phyloP scores from a whole-genome alignment of 768 basidiomycete species.

The Boletus huronensis region DNA sequence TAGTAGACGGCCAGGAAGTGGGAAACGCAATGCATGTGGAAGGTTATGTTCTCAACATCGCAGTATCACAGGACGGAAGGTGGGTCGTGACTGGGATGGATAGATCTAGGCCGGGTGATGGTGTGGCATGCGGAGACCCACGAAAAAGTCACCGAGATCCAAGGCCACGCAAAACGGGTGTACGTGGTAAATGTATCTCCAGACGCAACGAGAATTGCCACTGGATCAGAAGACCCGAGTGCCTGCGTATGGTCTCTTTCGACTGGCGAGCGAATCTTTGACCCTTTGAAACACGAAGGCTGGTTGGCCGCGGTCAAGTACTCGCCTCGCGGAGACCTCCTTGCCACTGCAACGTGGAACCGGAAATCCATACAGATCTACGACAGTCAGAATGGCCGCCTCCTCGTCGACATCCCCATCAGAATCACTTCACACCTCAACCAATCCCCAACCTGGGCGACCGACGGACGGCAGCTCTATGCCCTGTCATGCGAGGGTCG shows the following conservation, averaged over 20 bases:
- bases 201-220: neutral
- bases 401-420: neutral
- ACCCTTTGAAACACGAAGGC: neutral
- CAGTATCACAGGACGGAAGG: constrained; percentile 2
- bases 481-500: neutral
- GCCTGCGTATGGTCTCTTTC: neutral
- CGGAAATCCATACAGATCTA: neutral
- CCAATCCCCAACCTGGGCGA: neutral
- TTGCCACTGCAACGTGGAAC: neutral
- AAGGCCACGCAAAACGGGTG: constrained; percentile 1
- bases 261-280: too few relatives aligned
- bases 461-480: neutral
- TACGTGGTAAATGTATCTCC: constrained; percentile 4
- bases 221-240: neutral
- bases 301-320: neutral
- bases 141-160: neutral
- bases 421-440: neutral
- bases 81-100: constrained; percentile 3
- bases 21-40: neutral
- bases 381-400: neutral
- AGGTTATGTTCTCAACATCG: neutral
- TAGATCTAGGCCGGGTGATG: constrained; percentile 2
- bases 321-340: neutral
- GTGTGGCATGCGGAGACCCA: neutral
- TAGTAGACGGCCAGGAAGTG: neutral